These are phyloP conservation scores for Cordyceps tenuipes DNA, from an alignment of 2,329 filamentous ascomycete species.

Conservation along the genomic window DNA sequence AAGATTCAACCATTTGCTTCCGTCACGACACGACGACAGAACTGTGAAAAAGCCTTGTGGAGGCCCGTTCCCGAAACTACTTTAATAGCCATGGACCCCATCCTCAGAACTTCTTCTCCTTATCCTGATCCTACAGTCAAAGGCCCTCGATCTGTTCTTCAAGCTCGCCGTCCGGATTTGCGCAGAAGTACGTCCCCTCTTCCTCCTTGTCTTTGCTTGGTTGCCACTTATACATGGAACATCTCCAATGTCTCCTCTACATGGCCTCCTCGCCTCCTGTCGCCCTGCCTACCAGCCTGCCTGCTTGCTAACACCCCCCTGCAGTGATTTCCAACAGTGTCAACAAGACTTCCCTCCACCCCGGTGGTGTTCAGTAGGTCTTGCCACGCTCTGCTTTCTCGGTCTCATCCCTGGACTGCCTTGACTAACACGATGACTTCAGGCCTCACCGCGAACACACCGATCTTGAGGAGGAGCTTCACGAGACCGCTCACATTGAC, in stretches of 20 bases:
- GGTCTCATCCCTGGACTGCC: not conserved
- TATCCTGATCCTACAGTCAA: conserved; percentile 31
- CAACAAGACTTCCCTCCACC: conserved; percentile 91
- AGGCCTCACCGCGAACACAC: conserved; percentile 85
- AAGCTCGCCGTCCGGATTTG: conserved; percentile 29
- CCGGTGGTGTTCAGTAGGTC: conserved; percentile 79
- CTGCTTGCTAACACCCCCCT: conserved; percentile 13
- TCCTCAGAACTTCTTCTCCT: conserved; percentile 29
- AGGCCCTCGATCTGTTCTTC: conserved; percentile 31
- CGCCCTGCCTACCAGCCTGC: not conserved
- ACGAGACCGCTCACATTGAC: conserved; percentile 97
- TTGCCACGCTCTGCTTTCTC: conserved; percentile 11
- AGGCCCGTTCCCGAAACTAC: conserved; percentile 14
- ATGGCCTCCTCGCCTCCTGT: not conserved
- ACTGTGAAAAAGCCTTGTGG: conserved; percentile 11
- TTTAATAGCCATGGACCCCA: conserved; percentile 36
- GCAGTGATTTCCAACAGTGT: conserved; percentile 53
- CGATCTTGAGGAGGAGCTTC: conserved; percentile 91
- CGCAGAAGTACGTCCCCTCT: conserved; percentile 32
- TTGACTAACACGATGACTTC: conserved; percentile 22
- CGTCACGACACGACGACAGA: conserved; percentile 12
- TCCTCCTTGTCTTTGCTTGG: not conserved
- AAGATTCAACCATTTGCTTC: conserved; percentile 11
- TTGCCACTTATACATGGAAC: not conserved
- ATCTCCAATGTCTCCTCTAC: not conserved